Evolutionary conservation across 768 basidiomycete genomes (phyloP).

Genomic region (Collybia sp.): DNA sequence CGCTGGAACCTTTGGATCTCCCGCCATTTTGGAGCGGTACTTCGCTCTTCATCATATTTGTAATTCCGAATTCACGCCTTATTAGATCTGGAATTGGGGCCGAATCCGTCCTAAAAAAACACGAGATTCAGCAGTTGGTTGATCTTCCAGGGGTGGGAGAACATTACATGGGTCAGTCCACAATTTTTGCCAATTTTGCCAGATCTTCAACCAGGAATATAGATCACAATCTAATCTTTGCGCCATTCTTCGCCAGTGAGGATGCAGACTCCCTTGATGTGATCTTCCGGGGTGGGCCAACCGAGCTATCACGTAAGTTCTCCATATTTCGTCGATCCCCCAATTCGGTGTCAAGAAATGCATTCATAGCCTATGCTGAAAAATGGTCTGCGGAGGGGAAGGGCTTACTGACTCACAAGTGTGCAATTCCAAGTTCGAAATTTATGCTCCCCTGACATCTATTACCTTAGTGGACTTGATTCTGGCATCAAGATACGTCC

Average conservation of each 20-base stretch:
- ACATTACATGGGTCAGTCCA: constrained; percentile 47
- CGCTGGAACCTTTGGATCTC: constrained; percentile 51
- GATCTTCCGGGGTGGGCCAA: background rate
- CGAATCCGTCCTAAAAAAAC: constrained; percentile 34
- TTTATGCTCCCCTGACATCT: background rate
- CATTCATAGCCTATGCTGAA: constrained; percentile 13
- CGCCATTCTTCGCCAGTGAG: constrained; percentile 37
- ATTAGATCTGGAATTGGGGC: constrained; percentile 63
- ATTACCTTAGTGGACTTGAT: constrained; percentile 38
- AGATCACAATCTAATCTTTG: constrained; percentile 37
- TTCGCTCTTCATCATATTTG: background rate
- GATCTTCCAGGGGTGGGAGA: constrained; percentile 78
- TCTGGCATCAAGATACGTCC: constrained; percentile 57
- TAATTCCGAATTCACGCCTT: constrained; percentile 1
- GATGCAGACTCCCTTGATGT: constrained; percentile 15
- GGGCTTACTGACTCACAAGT: constrained; percentile 56
- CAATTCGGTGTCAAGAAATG: background rate
- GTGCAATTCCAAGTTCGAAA: background rate
- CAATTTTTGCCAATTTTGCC: background rate
- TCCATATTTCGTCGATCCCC: background rate
- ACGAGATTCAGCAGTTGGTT: constrained; percentile 44
- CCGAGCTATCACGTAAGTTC: background rate
- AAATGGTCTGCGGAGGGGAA: constrained; percentile 30
- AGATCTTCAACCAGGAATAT: background rate
- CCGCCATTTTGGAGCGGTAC: constrained; percentile 48